Evolutionary conservation across 83 land plant species (phyloP), one percentile per base, ranked within the genome.

Genomic region (Picea mariana): DNA sequence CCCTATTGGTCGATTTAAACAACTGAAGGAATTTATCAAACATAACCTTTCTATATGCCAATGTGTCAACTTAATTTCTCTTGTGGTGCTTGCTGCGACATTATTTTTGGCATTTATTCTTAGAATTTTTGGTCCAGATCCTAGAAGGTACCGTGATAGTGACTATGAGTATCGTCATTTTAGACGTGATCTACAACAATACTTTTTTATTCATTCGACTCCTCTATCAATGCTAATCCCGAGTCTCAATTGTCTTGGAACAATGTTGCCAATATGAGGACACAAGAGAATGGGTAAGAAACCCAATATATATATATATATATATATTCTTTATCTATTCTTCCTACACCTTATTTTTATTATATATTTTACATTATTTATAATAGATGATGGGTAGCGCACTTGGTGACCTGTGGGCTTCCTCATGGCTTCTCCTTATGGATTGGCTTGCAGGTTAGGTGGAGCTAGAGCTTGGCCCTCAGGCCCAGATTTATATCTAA

Each of bases 11-110:
- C 58, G 12, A 12, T 72, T 72, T 42, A n/a, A 72, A 18, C 55
- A 44, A 24, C 47, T 73, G 9, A 73, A 73, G 77, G 52, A 73
- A 44, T 73, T 73, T 73, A n/a, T 73, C 58, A 73, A 73, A 73
- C 13, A 44, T 1, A 73, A 73, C 24, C 20, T 73, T 73, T 73
- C 12, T 9, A 73, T 73, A 73, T 73, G 55, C 58, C n/a, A 44
- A 44, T 44, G 13, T 8, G n/a, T 73, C n/a, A 58, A 26, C 9
- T 23, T 73, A 52, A 44, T 73, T 44, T 13, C 26, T 40, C 42
- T 73, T 73, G 24, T 47, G 52, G 55, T n/a, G 26, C 77, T n/a
- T n/a, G 77, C 4, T 17, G 55, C 20, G 24, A 73, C 77, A 73
- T 9, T 73, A 44, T 42, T 73, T 38, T 52, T 73, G 77, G 77